Conservation (phyloP, 768 basidiomycete species). For the Ramaria rubella region DNA sequence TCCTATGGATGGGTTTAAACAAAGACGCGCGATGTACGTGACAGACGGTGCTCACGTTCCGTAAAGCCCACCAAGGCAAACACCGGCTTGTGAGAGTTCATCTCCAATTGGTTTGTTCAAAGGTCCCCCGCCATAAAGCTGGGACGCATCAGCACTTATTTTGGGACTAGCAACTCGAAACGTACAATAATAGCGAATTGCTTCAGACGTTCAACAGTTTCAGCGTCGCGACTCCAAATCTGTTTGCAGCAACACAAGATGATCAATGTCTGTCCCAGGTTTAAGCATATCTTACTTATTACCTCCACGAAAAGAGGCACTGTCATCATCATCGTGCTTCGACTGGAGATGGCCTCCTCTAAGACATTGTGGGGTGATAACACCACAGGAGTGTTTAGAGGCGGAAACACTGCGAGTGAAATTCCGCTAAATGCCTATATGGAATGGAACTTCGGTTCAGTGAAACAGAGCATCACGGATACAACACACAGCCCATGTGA, state of each 20-base stretch:
- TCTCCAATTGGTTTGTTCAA: slow-evolving; percentile 10
- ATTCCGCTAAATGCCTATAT: too few relatives aligned
- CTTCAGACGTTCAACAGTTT: slow-evolving; percentile 7
- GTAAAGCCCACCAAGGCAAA: neutral
- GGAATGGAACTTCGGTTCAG: slow-evolving; percentile 17
- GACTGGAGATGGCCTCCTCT: too few relatives aligned
- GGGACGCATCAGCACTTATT: neutral
- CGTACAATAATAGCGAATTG: slow-evolving; percentile 11
- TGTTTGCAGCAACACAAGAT: too few relatives aligned
- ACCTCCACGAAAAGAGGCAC: too few relatives aligned
- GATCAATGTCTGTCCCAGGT: too few relatives aligned
- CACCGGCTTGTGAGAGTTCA: slow-evolving; percentile 9
- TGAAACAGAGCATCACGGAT: slow-evolving; percentile 18
- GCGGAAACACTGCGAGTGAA: too few relatives aligned
- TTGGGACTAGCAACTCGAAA: neutral
- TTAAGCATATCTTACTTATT: too few relatives aligned
- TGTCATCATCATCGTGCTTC: too few relatives aligned
- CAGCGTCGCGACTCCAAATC: slow-evolving; percentile 17
- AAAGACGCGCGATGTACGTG: too few relatives aligned
- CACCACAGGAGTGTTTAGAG: too few relatives aligned
- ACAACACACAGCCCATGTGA: slow-evolving; percentile 9
- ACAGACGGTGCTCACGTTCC: neutral
- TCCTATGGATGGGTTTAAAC: too few relatives aligned
- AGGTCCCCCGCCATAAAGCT: slow-evolving; percentile 15
- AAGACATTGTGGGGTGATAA: too few relatives aligned